Evolutionary conservation across 2,329 filamentous ascomycete species (phyloP), one percentile per base, ranked within the genome.

Genomic region (Trichoderma atroviride): DNA sequence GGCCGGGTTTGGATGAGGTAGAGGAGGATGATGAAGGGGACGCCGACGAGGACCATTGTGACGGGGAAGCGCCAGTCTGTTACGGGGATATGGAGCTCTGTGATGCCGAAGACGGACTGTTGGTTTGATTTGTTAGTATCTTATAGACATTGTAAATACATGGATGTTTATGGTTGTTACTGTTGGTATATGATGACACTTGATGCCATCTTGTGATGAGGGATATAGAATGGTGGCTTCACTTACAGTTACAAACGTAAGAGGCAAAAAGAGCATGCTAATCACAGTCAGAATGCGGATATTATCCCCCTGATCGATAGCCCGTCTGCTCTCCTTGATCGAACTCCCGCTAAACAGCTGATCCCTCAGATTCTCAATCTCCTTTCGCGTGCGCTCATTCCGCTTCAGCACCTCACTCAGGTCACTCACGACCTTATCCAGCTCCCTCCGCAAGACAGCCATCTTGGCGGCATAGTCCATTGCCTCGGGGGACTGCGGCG

Each of bases 31-130:
- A 85, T 83, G 72, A 86, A 86, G 27, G 83, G 84, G 2, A 85
- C 79, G 75, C 83, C 86, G 55, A 85, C 89, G 77, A 87, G 88
- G 7, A 89, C 90, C 73, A 93, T 94, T 76, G 86, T 91, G 16
- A 83, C 75, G 22, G 80, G 76, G 70, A 86, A 85, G 13, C 78
- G 77, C 79, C 81, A 84, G 75, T 85, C 82, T 1, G 77, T 72
- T 9, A 80, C 77, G 1, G 80, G 73, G 53, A 82, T 80, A 13
- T 76, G 76, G 72, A 86, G 82, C 31, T 82, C 79, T 2, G 83
- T 84, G 74, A 85, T 86, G 33, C 87, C 86, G 70, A 86, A 88
- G 63, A 89, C 84, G 40, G 83, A 86, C 72, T 83, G 61, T 3
- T 9, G 53, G 4, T 19, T 22, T 56, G 9, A 10, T 9, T 10